phyloP scores from a whole-genome alignment of 345 rosid genomes.

The Ailanthus altissimus region DNA sequence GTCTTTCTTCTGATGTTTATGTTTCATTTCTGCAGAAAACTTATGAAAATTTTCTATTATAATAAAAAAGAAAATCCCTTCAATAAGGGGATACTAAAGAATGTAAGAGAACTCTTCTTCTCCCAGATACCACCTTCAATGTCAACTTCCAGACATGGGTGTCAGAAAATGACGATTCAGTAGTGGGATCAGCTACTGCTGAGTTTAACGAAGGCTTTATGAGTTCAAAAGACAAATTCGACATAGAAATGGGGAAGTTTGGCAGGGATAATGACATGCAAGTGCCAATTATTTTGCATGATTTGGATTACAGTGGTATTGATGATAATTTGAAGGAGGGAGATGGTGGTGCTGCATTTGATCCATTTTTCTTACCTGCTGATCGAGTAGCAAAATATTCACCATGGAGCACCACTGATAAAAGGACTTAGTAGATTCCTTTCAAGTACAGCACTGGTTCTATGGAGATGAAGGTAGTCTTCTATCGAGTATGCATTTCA shows the following conservation, averaged over 20 bases:
- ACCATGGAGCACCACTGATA: slow-evolving; percentile 19
- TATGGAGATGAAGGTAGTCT: slow-evolving; percentile 20
- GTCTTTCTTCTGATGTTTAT: slow-evolving; percentile 4
- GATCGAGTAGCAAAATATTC: slow-evolving; percentile 23
- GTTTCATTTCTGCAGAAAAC: slow-evolving; percentile 51
- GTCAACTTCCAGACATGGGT: slow-evolving; percentile 64
- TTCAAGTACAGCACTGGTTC: background rate
- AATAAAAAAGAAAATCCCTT: slow-evolving; percentile 70
- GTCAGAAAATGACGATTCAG: slow-evolving; percentile 30
- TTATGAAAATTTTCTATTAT: slow-evolving; percentile 73
- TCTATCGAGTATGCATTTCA: background rate
- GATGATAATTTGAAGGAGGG: slow-evolving; percentile 42
- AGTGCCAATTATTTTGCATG: slow-evolving; percentile 47
- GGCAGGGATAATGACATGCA: slow-evolving; percentile 33
- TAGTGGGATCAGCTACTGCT: slow-evolving; percentile 33
- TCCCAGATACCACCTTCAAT: slow-evolving; percentile 52
- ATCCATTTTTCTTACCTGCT: slow-evolving; percentile 25
- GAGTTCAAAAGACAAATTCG: slow-evolving; percentile 44
- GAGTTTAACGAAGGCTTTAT: slow-evolving; percentile 36
- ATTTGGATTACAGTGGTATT: slow-evolving; percentile 35
- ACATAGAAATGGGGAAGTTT: slow-evolving; percentile 47
- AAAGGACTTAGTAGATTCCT: slow-evolving; percentile 25
- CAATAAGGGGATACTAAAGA: slow-evolving; percentile 44
- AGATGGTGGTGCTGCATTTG: slow-evolving; percentile 21
- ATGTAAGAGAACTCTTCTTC: slow-evolving; percentile 56